These are phyloP conservation scores for Astragalus membranaceus DNA, from an alignment of 306 rosid genomes.

Conservation along the genomic window DNA sequence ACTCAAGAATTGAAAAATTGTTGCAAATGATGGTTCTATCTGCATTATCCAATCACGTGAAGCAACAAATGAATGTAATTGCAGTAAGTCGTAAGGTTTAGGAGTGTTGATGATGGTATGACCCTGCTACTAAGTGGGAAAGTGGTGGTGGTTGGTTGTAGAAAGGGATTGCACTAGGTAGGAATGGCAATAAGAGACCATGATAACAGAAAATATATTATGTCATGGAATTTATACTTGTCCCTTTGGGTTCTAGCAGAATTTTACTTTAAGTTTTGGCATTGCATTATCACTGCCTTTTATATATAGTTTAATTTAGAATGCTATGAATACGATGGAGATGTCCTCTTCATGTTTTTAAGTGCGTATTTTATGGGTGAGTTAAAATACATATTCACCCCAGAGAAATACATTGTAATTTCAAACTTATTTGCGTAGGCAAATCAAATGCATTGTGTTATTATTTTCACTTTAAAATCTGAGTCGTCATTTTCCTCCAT, in stretches of 20 bases:
- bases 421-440: too few species aligned
- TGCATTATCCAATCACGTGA: slow-evolving; percentile 13
- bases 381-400: too few species aligned
- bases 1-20: slow-evolving; percentile 33
- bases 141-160: slow-evolving; percentile 58
- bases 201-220: background rate
- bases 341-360: too few species aligned
- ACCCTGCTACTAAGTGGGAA: slow-evolving; percentile 3
- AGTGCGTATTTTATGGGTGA: too few species aligned
- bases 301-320: background rate
- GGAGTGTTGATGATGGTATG: slow-evolving; percentile 18
- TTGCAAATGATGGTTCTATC: background rate
- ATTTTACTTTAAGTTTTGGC: background rate
- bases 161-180: slow-evolving; percentile 31
- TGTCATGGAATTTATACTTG: slow-evolving; percentile 2
- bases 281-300: background rate
- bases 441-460: too few species aligned
- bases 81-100: slow-evolving; percentile 18
- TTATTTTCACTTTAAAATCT: too few species aligned
- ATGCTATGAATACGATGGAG: too few species aligned
- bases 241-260: background rate
- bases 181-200: background rate
- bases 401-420: too few species aligned
- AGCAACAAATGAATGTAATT: slow-evolving; percentile 9
- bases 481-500: too few species aligned